Conservation (phyloP, 2,329 filamentous ascomycete genomes). For the Teratosphaeria epicoccoides region DNA sequence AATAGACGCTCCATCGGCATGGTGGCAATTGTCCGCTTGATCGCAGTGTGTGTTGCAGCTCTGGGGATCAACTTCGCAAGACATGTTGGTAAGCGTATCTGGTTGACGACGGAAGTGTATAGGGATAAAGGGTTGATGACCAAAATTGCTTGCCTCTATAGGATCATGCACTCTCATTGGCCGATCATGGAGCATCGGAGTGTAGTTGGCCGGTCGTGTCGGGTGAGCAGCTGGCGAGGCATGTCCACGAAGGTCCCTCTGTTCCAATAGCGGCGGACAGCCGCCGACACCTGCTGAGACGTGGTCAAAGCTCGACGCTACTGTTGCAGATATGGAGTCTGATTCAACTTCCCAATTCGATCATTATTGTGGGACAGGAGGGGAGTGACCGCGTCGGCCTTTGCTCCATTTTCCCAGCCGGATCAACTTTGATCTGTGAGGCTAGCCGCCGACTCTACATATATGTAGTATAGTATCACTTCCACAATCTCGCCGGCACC, state of each 20-base stretch:
- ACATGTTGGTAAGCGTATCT: neutral
- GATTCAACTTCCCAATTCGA: neutral
- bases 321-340: too few species aligned
- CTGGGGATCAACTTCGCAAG: neutral
- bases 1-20: neutral
- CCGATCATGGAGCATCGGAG: neutral
- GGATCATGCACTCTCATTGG: neutral
- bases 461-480: too few species aligned
- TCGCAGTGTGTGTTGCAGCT: conserved; percentile 1
- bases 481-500: too few species aligned
- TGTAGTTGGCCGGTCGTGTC: neutral
- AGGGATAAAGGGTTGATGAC: neutral
- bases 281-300: too few species aligned
- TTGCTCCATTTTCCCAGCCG: neutral
- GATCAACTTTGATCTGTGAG: neutral
- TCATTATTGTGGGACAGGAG: too few species aligned
- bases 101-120: neutral
- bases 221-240: neutral
- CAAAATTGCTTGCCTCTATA: neutral
- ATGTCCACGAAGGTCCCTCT: too few species aligned
- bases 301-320: too few species aligned
- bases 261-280: too few species aligned
- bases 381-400: neutral
- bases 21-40: conserved; percentile 1
- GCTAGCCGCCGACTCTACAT: too few species aligned